Evolutionary conservation across 2,329 filamentous ascomycete genomes (phyloP).

Genomic region (Sclerotinia borealis): DNA sequence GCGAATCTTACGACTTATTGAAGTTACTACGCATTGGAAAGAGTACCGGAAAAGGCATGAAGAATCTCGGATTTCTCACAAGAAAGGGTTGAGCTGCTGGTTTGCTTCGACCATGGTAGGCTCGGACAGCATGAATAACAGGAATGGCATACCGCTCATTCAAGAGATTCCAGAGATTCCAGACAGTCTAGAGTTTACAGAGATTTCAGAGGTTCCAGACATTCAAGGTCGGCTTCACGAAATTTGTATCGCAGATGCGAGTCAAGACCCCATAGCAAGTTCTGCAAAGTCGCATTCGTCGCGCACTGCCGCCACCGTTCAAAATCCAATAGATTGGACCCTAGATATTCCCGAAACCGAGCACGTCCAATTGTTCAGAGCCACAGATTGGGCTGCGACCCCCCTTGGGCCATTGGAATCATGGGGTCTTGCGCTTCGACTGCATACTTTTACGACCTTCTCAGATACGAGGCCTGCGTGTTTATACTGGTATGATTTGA

Average conservation of each 20-base stretch:
- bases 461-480: conserved; percentile 23
- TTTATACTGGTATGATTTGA: conserved; percentile 23
- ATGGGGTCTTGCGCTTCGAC: conserved; percentile 21
- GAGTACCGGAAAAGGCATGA: not conserved
- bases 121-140: not conserved
- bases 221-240: not conserved
- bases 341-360: conserved; percentile 19
- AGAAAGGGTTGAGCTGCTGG: not conserved
- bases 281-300: not conserved
- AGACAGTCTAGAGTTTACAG: not conserved
- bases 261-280: not conserved
- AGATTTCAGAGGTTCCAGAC: not conserved
- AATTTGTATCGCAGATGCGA: not conserved
- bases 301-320: not conserved
- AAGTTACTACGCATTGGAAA: not conserved
- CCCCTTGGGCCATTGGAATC: conserved; percentile 19
- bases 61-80: not conserved
- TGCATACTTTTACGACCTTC: conserved; percentile 22
- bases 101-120: not conserved
- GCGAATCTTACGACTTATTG: not conserved
- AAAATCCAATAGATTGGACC: conserved; percentile 16
- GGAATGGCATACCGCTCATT: not conserved
- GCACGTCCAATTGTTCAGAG: conserved; percentile 23
- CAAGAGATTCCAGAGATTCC: no score
- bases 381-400: conserved; percentile 22